A percentile compares a stretch with the other conserved stretches of the same genome.
Evolutionary conservation across 2,329 filamentous ascomycete genomes (phyloP).

Genomic region (Botrytis porri): DNA sequence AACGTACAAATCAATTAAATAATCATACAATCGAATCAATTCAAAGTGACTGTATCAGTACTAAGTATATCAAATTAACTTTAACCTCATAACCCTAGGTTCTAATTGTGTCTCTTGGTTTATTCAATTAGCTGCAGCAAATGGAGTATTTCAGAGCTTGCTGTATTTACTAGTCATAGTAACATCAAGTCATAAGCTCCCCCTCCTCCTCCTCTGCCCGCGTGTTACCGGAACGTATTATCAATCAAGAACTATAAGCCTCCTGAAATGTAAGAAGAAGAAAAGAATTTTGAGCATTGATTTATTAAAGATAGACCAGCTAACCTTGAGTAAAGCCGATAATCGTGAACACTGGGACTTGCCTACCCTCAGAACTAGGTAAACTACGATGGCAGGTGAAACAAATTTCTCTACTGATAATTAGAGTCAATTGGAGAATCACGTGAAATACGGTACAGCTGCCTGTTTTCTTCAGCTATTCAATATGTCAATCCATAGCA

Average conservation of each 20-base stretch:
- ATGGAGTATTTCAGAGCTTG: background rate
- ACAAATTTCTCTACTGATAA: background rate
- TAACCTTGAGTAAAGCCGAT: background rate
- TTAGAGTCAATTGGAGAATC: background rate
- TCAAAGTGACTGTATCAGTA: background rate
- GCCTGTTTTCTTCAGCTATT: background rate
- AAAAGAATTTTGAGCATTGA: no score
- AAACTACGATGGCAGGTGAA: background rate
- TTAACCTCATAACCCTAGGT: rapidly evolving
- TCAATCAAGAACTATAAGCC: no score
- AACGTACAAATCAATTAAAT: background rate
- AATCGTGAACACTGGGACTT: background rate
- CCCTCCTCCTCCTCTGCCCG: no score
- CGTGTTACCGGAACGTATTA: no score
- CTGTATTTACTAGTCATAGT: no score
- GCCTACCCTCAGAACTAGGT: no score
- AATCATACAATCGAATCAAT: rapidly evolving
- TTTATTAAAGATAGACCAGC: no score
- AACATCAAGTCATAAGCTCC: no score
- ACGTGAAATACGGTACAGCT: background rate
- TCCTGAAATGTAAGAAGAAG: no score
- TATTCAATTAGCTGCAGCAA: background rate
- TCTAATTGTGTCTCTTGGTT: rapidly evolving
- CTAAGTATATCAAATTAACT: no score
- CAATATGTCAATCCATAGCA: background rate